Conservation (phyloP, 257 asterid species). For the Catharanthus roseus region DNA sequence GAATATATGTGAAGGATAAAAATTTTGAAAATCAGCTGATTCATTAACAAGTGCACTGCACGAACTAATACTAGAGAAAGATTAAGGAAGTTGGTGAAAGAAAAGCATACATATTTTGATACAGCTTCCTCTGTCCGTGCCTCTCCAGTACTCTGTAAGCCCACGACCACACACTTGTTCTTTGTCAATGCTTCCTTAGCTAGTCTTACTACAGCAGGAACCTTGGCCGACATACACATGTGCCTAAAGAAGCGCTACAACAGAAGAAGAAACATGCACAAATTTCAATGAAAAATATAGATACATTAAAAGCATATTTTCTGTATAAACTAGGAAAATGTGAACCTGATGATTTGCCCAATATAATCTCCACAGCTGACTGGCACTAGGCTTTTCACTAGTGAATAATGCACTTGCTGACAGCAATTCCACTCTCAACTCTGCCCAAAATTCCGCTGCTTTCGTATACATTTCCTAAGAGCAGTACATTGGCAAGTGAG, state of each 20-base stretch:
- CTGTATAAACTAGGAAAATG: slow-evolving; percentile 11
- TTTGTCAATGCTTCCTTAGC: slow-evolving; percentile 71
- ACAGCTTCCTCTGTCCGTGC: slow-evolving; percentile 97
- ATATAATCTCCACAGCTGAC: slow-evolving; percentile 90
- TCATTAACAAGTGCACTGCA: not conserved
- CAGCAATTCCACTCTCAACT: slow-evolving; percentile 75
- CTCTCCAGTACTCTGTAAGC: slow-evolving; percentile 98
- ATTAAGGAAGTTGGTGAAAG: not conserved
- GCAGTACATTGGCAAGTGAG: slow-evolving; percentile 16
- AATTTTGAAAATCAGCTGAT: not conserved
- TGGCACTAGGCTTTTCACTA: slow-evolving; percentile 57
- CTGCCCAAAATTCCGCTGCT: slow-evolving; percentile 93
- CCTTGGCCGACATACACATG: slow-evolving; percentile 97
- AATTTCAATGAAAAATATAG: not conserved
- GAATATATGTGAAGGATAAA: not conserved
- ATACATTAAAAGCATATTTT: not conserved
- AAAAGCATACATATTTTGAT: slow-evolving; percentile 62
- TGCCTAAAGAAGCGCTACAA: slow-evolving; percentile 95
- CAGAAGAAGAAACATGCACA: slow-evolving; percentile 22
- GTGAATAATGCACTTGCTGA: slow-evolving; percentile 56
- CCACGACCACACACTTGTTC: slow-evolving; percentile 82
- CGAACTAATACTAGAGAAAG: not conserved
- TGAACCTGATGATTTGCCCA: slow-evolving; percentile 97
- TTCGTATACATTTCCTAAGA: slow-evolving; percentile 78
- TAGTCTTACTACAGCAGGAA: slow-evolving; percentile 83